Percentiles rank a stretch among this genome's conserved stretches.
Evolutionary conservation across 1,139 yeast genomes (phyloP).

Genomic region (Suhomyces bokatorum): DNA sequence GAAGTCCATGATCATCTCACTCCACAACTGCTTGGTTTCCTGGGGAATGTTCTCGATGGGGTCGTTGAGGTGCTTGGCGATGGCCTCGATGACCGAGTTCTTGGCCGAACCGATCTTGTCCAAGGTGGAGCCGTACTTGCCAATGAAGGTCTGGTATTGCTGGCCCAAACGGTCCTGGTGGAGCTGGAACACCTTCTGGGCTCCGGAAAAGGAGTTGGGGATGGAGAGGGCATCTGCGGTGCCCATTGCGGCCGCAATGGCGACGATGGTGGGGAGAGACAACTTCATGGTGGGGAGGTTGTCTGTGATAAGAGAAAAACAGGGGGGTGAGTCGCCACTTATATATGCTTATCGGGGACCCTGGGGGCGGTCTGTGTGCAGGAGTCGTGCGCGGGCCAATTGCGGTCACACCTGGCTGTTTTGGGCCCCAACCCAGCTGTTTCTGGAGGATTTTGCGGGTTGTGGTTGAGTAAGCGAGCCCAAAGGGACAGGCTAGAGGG

Average conservation of each 20-base stretch:
- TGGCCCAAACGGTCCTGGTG: constrained; percentile 17
- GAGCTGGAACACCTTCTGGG: constrained; percentile 32
- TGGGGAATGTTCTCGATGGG: constrained; percentile 48
- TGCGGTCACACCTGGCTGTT: constrained; percentile 2
- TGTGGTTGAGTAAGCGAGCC: background rate
- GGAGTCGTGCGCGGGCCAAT: constrained; percentile 1
- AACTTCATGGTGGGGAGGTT: constrained; percentile 28
- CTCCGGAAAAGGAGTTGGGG: constrained; percentile 29
- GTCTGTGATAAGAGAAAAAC: background rate
- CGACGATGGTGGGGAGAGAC: constrained; percentile 24
- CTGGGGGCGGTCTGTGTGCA: background rate
- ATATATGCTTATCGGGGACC: constrained; percentile 1
- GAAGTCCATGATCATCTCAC: constrained; percentile 57
- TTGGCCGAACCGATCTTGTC: constrained; percentile 21
- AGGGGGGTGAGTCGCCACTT: background rate
- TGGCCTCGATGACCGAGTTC: constrained; percentile 28
- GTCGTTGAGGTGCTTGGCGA: constrained; percentile 45
- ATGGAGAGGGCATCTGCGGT: constrained; percentile 32
- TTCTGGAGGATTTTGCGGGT: background rate
- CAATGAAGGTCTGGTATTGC: constrained; percentile 19
- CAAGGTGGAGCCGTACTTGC: constrained; percentile 19
- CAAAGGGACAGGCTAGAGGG: no score
- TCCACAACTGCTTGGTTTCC: constrained; percentile 56
- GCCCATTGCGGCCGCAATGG: constrained; percentile 26
- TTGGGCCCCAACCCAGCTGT: constrained; percentile 1